A percentile compares a stretch with the other conserved stretches of the same genome.
Evolutionary conservation across 2,329 filamentous ascomycete genomes (phyloP).

Genomic region (Falciphora oryzae): DNA sequence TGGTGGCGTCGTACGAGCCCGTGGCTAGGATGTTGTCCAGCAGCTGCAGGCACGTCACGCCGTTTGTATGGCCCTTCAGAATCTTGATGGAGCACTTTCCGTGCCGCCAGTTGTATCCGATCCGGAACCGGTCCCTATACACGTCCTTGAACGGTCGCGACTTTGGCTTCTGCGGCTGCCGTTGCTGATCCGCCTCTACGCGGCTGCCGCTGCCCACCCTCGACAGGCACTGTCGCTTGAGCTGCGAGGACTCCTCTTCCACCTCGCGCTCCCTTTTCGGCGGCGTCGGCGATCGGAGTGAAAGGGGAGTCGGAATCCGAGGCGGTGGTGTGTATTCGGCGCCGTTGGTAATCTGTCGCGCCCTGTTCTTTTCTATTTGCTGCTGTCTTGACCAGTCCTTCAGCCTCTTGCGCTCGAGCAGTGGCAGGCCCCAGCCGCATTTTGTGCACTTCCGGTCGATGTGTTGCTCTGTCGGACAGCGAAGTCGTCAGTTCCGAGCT

Average conservation of each 20-base stretch:
- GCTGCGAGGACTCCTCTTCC: constrained; percentile 19
- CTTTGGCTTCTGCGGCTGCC: constrained; percentile 24
- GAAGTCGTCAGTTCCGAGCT: not conserved
- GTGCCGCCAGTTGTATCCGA: constrained; percentile 97
- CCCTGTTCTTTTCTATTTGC: constrained; percentile 46
- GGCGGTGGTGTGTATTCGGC: constrained; percentile 16
- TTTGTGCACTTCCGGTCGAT: constrained; percentile 91
- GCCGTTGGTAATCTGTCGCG: constrained; percentile 10
- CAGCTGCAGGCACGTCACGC: constrained; percentile 63
- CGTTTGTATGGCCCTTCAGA: constrained; percentile 82
- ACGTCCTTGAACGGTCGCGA: constrained; percentile 90
- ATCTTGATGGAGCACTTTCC: constrained; percentile 79
- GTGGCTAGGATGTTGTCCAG: constrained; percentile 85
- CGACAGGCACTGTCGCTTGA: constrained; percentile 31
- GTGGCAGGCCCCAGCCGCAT: constrained; percentile 89
- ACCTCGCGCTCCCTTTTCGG: constrained; percentile 34
- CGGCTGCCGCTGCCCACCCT: constrained; percentile 13
- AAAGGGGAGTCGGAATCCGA: constrained; percentile 22
- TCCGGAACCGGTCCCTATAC: constrained; percentile 87
- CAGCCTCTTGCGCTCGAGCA: constrained; percentile 82
- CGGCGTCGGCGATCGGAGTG: constrained; percentile 18
- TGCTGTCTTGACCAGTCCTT: constrained; percentile 83
- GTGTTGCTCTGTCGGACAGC: constrained; percentile 1
- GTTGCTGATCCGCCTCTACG: not conserved
- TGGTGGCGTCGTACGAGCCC: constrained; percentile 89